Base-by-base conservation (phyloP, 345 rosid genomes). In the Turritis glabra region DNA sequence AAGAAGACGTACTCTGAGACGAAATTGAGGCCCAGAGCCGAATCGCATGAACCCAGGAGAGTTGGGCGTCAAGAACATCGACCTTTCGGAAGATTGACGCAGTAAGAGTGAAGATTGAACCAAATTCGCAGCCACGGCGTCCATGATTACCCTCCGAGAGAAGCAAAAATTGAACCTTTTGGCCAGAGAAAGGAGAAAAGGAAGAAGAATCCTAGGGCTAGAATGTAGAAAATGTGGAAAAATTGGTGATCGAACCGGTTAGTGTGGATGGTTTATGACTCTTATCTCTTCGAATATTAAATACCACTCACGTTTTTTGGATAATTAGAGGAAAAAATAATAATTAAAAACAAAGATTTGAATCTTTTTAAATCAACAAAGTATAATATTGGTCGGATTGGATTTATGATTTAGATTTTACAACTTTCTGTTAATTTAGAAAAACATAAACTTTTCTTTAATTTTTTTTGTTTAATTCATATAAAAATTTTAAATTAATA, bases 121-220 rank as follows among this genome's bases (percentile, higher is more conserved):
- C 76, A 76, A 67, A 68, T 65, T 76, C 57, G 85, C 67, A 8
- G 85, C 41, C 17, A 79, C 71, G 5, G 86, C 83, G 33, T 80
- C 86, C 91, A 87, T 87, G 67, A 44, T 73, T 63, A 72, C 12
- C 26, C 17, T 67, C 75, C 35, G 67, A 71, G 65, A 25, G 72
- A 47, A 74, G 41, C n/a, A 23, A 52, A 41, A 30, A 57, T 65
- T 70, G 70, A 26, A 63, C 17, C 69, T 72, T 72, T 41, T 41
- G 33, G 70, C 63, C 23, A 43, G 62, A 57, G 23, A 56, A 56
- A 55, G 29, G 71, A 60, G 60, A 51, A 13, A 40, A 12, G n/a
- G 69, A 51, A 18, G 50, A 47, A 56, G 47, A 43, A 46, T 64
- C 71, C 65, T 64, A 54, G 19, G 43, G 43, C 43, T 13, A 44